Evolutionary conservation across 2,329 filamentous ascomycete species (phyloP), one percentile per base, ranked within the genome.

Genomic region (Fusarium lyarnte): DNA sequence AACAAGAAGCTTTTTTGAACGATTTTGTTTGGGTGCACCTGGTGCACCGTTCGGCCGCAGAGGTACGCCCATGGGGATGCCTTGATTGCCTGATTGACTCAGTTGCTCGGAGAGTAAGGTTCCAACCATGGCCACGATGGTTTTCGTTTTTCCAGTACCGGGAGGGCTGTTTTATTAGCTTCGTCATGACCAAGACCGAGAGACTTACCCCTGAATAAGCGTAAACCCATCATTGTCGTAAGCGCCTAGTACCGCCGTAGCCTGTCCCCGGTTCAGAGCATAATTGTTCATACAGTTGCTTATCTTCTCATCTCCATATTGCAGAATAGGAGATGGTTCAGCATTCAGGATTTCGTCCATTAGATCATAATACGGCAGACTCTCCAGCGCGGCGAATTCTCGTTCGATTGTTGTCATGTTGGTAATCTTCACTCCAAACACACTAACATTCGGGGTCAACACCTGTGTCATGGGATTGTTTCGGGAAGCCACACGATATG

Each of bases 141-240:
- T 99, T 81, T 99, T 99, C 0, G 96, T 99, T 84, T 99, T 99
- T 78, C 95, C 96, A 8, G 96, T 98, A 81, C 96, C 96, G 3
- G 96, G 96, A 55, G 96, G 96, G 61, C 94, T 92, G 62, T 43
- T 60, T 10, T 72, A 80, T 82, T 79, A 84, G 79, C 65, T 58
- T 70, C 68, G 41, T 29, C 33, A 38, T 12, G 17, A 33, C 17
- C 23, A 29, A 49, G 42, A 16, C 19, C 19, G 39, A 19, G 45
- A 31, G 54, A 78, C 85, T 79, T 85, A 91, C 89, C 93, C 96
- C 83, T 99, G 96, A 75, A 99, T 94, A 68, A 99, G 85, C 6
- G 96, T 98, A 79, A 99, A 99, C 0, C 94, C 97, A 82, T 98
- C 96, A 75, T 99, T 99, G 77, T 97, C 95, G 63, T 95, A 89